Conservation (phyloP, 2,329 filamentous ascomycete species). For the Ophiosphaerella herpotricha region DNA sequence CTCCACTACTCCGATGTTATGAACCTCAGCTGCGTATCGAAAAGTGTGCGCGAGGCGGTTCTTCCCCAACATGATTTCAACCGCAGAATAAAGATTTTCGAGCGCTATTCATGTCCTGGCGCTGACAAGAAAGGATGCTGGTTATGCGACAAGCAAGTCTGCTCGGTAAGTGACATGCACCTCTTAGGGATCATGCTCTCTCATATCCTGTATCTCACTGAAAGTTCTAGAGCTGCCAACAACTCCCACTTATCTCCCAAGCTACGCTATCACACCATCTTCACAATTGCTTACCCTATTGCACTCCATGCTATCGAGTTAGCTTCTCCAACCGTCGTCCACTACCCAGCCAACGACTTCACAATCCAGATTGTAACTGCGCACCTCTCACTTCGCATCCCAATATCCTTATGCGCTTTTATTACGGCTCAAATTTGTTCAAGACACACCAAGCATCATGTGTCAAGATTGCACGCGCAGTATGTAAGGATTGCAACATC, state of each 20-base stretch:
- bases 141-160: slow-evolving; percentile 27
- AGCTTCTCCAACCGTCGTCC: background rate
- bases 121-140: slow-evolving; percentile 20
- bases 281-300: slow-evolving; percentile 27
- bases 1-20: slow-evolving; percentile 34
- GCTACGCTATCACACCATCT: slow-evolving; percentile 20
- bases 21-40: slow-evolving; percentile 30
- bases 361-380: slow-evolving; percentile 15
- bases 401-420: slow-evolving; percentile 4
- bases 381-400: slow-evolving; percentile 9
- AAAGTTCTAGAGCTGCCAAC: slow-evolving; percentile 10
- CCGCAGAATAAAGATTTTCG: slow-evolving; percentile 20
- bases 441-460: background rate
- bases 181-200: background rate
- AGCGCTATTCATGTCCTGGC: slow-evolving; percentile 24
- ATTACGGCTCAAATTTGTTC: slow-evolving; percentile 5
- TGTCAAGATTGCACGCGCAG: background rate
- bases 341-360: background rate
- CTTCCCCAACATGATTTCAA: slow-evolving; percentile 23
- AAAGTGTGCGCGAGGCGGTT: slow-evolving; percentile 27
- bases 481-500: slow-evolving; percentile 23
- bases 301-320: slow-evolving; percentile 24
- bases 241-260: slow-evolving; percentile 8
- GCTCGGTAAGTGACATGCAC: slow-evolving; percentile 10
- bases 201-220: background rate